These are phyloP conservation scores for Lyophyllum semitale DNA, from an alignment of 768 basidiomycete genomes.

Conservation along the genomic window DNA sequence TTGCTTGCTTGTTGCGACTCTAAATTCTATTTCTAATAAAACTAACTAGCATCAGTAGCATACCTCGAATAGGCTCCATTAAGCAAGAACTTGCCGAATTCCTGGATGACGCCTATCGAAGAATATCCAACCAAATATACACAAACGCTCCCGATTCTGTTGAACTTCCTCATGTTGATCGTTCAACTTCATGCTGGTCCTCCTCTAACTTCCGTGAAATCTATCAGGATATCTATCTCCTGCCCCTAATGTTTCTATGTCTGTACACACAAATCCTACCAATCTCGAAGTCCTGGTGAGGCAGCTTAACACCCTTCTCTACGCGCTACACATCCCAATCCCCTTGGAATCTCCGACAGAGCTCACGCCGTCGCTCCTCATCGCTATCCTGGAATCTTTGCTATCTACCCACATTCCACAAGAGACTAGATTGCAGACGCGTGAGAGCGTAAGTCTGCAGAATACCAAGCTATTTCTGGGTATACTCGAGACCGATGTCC, in stretches of 20 bases:
- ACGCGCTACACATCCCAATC: slow-evolving; percentile 16
- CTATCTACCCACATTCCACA: slow-evolving; percentile 52
- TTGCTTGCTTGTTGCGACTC: no score
- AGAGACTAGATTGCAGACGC: slow-evolving; percentile 22
- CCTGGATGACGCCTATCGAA: not conserved
- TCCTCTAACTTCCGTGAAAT: not conserved
- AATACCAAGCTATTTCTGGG: slow-evolving; percentile 78
- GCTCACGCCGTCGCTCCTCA: slow-evolving; percentile 70
- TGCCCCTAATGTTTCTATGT: slow-evolving; percentile 21
- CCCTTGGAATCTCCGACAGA: slow-evolving; percentile 53
- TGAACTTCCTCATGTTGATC: not conserved
- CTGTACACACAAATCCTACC: not conserved
- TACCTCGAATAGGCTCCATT: no score
- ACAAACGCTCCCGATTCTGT: not conserved
- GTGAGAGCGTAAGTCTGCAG: slow-evolving; percentile 44
- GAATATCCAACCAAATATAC: not conserved
- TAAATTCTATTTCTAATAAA: no score
- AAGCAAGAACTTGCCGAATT: no score
- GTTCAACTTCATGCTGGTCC: not conserved
- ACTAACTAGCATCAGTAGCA: no score
- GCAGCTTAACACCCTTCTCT: slow-evolving; percentile 17
- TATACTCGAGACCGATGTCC: slow-evolving; percentile 66
- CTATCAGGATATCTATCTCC: not conserved
- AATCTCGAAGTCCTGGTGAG: slow-evolving; percentile 7
- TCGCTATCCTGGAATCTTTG: slow-evolving; percentile 69